Evolutionary conservation across 2,329 filamentous ascomycete genomes (phyloP).

Genomic region (Moelleriella libera): DNA sequence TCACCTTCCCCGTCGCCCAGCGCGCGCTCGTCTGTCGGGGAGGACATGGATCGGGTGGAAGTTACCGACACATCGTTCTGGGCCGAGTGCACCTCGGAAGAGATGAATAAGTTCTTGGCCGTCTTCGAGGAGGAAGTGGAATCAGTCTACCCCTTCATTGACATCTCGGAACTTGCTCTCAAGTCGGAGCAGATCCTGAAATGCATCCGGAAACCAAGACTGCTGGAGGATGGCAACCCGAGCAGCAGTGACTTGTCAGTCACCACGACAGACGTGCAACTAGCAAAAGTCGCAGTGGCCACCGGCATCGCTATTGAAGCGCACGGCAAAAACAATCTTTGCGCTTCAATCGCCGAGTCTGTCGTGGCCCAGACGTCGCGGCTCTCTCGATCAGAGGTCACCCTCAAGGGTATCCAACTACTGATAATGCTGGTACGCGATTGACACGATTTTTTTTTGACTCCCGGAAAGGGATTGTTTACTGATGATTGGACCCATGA

Average conservation of each 20-base stretch:
- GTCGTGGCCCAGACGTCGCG: constrained; percentile 15
- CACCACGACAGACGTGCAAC: constrained; percentile 13
- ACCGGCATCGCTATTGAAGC: constrained; percentile 18
- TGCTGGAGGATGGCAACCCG: neutral
- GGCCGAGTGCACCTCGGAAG: constrained; percentile 9
- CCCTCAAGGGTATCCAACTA: constrained; percentile 19
- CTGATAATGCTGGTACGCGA: constrained; percentile 15
- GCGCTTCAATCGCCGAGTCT: constrained; percentile 13
- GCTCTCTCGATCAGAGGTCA: constrained; percentile 14
- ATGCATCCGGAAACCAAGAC: constrained; percentile 6
- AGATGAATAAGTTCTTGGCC: constrained; percentile 17
- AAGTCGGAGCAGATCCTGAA: constrained; percentile 13
- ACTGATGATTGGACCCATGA: neutral
- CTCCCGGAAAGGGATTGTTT: no score
- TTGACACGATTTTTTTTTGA: no score
- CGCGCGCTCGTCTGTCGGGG: constrained; percentile 9
- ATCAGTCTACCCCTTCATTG: constrained; percentile 19
- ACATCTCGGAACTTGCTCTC: constrained; percentile 13
- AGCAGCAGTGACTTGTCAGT: neutral
- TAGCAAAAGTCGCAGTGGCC: constrained; percentile 19
- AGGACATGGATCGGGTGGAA: constrained; percentile 2
- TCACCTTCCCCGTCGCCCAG: constrained; percentile 12
- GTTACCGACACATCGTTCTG: constrained; percentile 10
- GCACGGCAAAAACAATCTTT: constrained; percentile 15
- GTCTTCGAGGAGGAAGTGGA: constrained; percentile 26